Evolutionary conservation across 192 early-diverging fungal species (phyloP).

Genomic region (Coemansia sp.): DNA sequence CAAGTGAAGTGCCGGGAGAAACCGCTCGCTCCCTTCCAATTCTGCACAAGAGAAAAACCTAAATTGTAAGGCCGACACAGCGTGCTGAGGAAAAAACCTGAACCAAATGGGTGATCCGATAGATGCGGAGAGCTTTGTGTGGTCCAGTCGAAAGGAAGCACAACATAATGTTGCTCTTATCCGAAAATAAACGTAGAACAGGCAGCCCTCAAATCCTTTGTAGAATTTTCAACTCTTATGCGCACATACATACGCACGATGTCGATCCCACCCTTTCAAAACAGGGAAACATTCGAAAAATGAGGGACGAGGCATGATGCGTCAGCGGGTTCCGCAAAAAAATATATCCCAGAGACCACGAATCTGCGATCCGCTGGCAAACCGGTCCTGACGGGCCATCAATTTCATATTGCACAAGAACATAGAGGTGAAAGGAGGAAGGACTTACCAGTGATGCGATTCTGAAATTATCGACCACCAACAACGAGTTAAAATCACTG

Average conservation of each 20-base stretch:
- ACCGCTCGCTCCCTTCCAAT: neutral
- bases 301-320: neutral
- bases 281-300: neutral
- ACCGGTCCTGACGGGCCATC: too few species aligned
- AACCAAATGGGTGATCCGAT: neutral
- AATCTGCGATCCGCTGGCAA: too few species aligned
- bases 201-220: neutral
- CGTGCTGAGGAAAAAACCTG: neutral
- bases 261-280: neutral
- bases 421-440: neutral
- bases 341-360: neutral
- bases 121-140: neutral
- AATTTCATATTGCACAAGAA: too few species aligned
- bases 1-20: too few species aligned
- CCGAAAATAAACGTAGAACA: neutral
- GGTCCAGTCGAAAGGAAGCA: conserved; percentile 2
- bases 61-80: conserved; percentile 1
- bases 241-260: neutral
- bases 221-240: neutral
- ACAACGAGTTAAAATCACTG: neutral
- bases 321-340: neutral
- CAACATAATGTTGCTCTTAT: neutral
- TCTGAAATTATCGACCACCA: neutral
- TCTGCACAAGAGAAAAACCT: neutral
- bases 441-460: neutral